These are phyloP conservation scores for Helotiales sp. DNA, from an alignment of 2,329 filamentous ascomycete species.

Conservation along the genomic window DNA sequence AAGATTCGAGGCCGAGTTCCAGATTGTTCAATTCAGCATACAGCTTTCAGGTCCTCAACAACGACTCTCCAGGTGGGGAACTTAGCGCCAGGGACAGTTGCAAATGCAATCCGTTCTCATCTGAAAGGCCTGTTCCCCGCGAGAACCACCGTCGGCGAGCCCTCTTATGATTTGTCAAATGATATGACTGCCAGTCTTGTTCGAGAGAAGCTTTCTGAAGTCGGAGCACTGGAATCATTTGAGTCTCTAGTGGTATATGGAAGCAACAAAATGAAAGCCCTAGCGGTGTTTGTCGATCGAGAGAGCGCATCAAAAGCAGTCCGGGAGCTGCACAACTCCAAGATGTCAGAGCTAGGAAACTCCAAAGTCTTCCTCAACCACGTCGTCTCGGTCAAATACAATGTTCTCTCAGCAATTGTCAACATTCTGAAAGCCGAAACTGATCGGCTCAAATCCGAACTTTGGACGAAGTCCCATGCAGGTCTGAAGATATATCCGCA, in stretches of 20 bases:
- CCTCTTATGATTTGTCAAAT: conserved; percentile 10
- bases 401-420: conserved; percentile 37
- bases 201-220: neutral
- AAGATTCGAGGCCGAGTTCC: conserved; percentile 1
- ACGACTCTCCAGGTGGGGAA: neutral
- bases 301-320: conserved; percentile 46
- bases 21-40: neutral
- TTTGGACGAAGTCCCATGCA: neutral
- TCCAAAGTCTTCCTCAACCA: conserved; percentile 47
- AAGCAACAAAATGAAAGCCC: conserved; percentile 45
- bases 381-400: conserved; percentile 47
- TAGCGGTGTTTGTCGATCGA: conserved; percentile 47
- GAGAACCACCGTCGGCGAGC: conserved; percentile 6
- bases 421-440: neutral
- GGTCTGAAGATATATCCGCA: neutral
- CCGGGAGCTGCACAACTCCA: conserved; percentile 40
- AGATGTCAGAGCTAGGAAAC: conserved; percentile 41
- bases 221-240: conserved; percentile 21
- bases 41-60: neutral
- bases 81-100: neutral
- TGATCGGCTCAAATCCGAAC: neutral
- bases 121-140: neutral
- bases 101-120: neutral
- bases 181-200: conserved; percentile 6
- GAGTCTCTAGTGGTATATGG: neutral